These are phyloP conservation scores for Citropsis articulata DNA, from an alignment of 345 rosid species.

Conservation along the genomic window DNA sequence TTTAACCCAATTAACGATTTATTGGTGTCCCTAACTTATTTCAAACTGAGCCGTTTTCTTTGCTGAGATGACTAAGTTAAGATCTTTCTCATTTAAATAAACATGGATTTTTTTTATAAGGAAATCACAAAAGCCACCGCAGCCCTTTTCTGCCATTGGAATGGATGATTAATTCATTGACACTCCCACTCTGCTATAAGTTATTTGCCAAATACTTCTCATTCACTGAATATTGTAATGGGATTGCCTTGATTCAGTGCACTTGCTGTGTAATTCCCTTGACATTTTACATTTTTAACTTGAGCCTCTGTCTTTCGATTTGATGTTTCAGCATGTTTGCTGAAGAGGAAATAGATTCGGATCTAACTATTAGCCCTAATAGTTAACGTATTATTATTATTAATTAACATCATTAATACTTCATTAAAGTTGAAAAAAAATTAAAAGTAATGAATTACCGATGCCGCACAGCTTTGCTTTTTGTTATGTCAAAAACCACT, in stretches of 20 bases:
- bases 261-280: not conserved
- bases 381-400: not conserved
- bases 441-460: not conserved
- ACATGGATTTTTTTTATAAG: too few relatives aligned
- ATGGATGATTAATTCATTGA: not conserved
- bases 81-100: not conserved
- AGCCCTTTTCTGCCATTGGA: not conserved
- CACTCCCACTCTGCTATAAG: not conserved
- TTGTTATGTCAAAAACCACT: not conserved
- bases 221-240: not conserved
- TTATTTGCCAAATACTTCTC: not conserved
- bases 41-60: not conserved
- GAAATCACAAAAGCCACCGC: not conserved
- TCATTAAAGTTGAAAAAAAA: not conserved
- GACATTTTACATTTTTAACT: not conserved
- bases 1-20: not conserved
- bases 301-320: not conserved
- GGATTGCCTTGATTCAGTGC: constrained; percentile 4
- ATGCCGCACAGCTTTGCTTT: not conserved
- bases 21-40: not conserved
- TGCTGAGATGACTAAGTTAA: not conserved
- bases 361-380: not conserved
- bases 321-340: not conserved
- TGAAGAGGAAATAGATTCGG: not conserved
- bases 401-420: not conserved